phyloP scores from a whole-genome alignment of 1,139 yeast species.

The Kluyveromyces sp. region DNA sequence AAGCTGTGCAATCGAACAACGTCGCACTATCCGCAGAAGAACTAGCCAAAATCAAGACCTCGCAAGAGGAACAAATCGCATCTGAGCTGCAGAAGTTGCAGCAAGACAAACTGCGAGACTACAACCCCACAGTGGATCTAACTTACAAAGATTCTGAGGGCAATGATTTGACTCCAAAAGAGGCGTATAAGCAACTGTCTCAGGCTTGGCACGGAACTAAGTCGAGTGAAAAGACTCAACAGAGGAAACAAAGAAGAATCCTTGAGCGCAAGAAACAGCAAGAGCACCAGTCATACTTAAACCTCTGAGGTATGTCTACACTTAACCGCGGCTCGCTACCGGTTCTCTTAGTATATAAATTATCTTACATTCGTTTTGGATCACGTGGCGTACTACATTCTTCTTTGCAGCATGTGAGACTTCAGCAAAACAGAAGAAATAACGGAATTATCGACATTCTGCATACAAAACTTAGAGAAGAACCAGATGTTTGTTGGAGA shows the following conservation, averaged over 20 bases:
- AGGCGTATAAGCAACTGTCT: constrained; percentile 79
- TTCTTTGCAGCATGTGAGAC: neutral
- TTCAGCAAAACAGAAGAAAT: neutral
- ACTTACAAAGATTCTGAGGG: constrained; percentile 71
- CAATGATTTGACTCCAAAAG: constrained; percentile 54
- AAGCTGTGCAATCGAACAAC: constrained; percentile 18
- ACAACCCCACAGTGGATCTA: constrained; percentile 60
- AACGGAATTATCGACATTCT: neutral
- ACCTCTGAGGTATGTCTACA: too few species aligned
- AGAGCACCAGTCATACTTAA: constrained; percentile 2
- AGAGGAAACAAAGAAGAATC: constrained; percentile 34
- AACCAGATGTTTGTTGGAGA: neutral
- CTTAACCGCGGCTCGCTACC: too few species aligned
- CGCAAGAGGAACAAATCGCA: constrained; percentile 23
- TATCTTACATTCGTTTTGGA: too few species aligned
- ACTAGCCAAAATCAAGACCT: constrained; percentile 33
- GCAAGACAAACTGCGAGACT: constrained; percentile 35
- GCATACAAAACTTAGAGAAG: neutral
- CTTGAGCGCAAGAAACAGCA: constrained; percentile 33
- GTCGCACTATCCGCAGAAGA: constrained; percentile 37
- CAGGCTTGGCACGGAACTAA: constrained; percentile 79
- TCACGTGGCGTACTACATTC: neutral
- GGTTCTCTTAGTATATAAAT: too few species aligned
- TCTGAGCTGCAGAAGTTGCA: constrained; percentile 23
- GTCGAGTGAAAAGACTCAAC: constrained; percentile 38